These are phyloP conservation scores for Lactifluus hygrophoroides DNA, from an alignment of 768 basidiomycete genomes.

Conservation along the genomic window DNA sequence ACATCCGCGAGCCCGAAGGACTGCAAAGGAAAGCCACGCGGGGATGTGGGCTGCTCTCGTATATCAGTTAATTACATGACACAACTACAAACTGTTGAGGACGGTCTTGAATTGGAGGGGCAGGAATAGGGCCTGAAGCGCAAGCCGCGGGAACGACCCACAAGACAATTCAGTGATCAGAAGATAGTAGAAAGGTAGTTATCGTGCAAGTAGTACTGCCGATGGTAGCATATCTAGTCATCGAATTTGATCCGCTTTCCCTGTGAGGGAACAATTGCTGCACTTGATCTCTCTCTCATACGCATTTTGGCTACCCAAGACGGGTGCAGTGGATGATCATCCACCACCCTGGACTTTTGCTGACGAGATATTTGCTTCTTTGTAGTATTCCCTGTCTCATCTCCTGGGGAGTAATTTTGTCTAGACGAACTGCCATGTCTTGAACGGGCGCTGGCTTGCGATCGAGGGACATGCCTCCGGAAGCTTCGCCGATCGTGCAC, in stretches of 20 bases:
- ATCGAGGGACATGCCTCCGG: background rate
- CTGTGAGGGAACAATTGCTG: conserved; percentile 54
- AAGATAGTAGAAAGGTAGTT: background rate
- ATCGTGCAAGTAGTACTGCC: background rate
- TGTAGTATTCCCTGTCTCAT: background rate
- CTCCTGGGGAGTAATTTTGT: background rate
- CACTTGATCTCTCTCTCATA: conserved; percentile 59
- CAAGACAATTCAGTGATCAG: background rate
- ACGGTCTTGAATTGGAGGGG: too few species aligned
- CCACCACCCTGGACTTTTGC: conserved; percentile 14
- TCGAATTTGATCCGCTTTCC: conserved; percentile 79
- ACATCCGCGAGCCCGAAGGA: too few species aligned
- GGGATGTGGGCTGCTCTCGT: too few species aligned
- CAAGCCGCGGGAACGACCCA: background rate
- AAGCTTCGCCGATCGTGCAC: background rate
- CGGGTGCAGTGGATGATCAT: conserved; percentile 62
- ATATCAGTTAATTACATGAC: background rate
- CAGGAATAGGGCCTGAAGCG: too few species aligned
- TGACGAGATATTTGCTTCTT: conserved; percentile 3
- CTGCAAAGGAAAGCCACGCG: too few species aligned
- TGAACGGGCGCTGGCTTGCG: background rate
- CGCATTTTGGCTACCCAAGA: conserved; percentile 94
- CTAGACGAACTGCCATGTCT: background rate
- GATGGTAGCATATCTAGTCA: conserved; percentile 2
- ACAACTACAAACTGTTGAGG: background rate